Evolutionary conservation across 1,284 basidiomycete genomes (phyloP).

Genomic region (Naganishia sp.): DNA sequence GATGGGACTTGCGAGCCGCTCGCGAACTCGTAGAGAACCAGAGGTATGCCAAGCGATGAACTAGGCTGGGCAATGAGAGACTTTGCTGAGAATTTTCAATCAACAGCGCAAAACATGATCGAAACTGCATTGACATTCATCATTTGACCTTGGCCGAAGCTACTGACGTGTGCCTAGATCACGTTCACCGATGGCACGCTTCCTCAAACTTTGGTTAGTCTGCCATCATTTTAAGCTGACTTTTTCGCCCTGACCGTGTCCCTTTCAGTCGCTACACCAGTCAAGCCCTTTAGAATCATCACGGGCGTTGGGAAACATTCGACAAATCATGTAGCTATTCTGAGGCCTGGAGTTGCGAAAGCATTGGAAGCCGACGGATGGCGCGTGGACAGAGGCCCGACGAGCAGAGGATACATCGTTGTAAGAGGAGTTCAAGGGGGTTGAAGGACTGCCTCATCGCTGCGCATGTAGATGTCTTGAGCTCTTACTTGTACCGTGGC

Average conservation of each 20-base stretch:
- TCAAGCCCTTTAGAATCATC: constrained; percentile 39
- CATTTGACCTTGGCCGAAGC: constrained; percentile 48
- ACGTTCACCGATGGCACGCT: constrained; percentile 40
- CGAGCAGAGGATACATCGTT: constrained; percentile 44
- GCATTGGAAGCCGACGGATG: constrained; percentile 46
- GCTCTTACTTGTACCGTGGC: no score
- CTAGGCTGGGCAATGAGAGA: neutral
- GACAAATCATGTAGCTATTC: constrained; percentile 43
- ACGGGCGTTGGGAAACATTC: constrained; percentile 52
- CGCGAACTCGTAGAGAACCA: constrained; percentile 45
- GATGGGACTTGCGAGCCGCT: constrained; percentile 49
- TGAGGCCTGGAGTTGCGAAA: constrained; percentile 47
- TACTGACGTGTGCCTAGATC: constrained; percentile 40
- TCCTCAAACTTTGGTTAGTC: constrained; percentile 30
- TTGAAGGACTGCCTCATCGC: neutral
- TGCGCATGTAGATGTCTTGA: neutral
- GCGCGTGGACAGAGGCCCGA: constrained; percentile 44
- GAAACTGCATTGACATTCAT: constrained; percentile 46
- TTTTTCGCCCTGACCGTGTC: neutral
- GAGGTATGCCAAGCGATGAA: constrained; percentile 15
- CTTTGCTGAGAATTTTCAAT: neutral
- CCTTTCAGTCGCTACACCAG: constrained; percentile 23
- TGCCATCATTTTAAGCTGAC: neutral
- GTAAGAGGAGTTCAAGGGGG: constrained; percentile 38
- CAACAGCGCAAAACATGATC: constrained; percentile 19